These are phyloP conservation scores for Neofusicoccum sp. DNA, from an alignment of 2,329 filamentous ascomycete species.

Conservation along the genomic window DNA sequence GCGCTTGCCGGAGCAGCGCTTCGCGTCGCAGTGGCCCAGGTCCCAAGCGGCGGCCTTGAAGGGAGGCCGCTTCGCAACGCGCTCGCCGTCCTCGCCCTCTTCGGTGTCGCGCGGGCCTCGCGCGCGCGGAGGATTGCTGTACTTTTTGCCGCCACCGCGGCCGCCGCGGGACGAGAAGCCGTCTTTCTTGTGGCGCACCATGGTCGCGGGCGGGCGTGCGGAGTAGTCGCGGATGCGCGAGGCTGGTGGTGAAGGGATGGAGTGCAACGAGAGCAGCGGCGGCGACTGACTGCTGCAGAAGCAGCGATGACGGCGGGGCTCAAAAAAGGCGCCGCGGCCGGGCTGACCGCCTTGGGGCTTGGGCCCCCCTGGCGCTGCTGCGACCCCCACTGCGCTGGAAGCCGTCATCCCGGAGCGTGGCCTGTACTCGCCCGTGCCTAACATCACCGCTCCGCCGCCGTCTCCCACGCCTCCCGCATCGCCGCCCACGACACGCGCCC, in stretches of 20 bases:
- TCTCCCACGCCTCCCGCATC: neutral
- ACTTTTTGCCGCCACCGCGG: slow-evolving; percentile 64
- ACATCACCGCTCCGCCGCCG: slow-evolving; percentile 9
- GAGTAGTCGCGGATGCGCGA: neutral
- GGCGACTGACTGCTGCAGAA: neutral
- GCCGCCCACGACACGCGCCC: neutral
- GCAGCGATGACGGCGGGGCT: slow-evolving; percentile 8
- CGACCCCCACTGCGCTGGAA: slow-evolving; percentile 14
- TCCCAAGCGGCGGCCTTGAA: slow-evolving; percentile 99
- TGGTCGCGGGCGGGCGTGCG: slow-evolving; percentile 41
- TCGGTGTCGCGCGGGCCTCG: slow-evolving; percentile 53
- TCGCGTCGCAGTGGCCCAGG: slow-evolving; percentile 94
- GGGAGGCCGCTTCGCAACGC: slow-evolving; percentile 31
- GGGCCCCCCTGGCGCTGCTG: neutral
- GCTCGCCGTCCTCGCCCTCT: slow-evolving; percentile 41
- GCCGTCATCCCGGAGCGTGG: slow-evolving; percentile 19
- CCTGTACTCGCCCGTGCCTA: slow-evolving; percentile 10
- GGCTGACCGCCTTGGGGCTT: neutral
- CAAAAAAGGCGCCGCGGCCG: neutral
- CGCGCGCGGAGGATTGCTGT: slow-evolving; percentile 60
- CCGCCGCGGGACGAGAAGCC: slow-evolving; percentile 60
- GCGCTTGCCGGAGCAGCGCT: slow-evolving; percentile 92
- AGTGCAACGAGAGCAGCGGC: neutral
- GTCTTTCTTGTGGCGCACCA: slow-evolving; percentile 98
- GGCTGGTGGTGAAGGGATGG: neutral